Evolutionary conservation across 768 basidiomycete species (phyloP).

Genomic region (Leucosporidium scottii): DNA sequence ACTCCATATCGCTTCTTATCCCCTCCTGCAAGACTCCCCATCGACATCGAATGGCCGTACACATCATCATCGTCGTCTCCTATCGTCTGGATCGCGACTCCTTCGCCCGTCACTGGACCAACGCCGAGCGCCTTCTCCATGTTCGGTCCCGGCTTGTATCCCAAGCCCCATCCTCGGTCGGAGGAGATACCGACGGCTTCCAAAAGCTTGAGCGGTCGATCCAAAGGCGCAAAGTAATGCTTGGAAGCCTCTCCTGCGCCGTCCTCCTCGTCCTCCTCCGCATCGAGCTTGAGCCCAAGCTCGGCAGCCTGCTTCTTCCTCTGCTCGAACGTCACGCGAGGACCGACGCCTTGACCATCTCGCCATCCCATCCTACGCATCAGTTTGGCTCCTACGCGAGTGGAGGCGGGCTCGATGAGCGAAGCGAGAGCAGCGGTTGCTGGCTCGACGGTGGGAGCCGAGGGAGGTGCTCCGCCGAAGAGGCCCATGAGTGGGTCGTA

Average conservation of each 20-base stretch:
- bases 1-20: background rate
- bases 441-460: background rate
- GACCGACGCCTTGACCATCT: conserved; percentile 85
- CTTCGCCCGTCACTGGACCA: background rate
- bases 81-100: conserved; percentile 2
- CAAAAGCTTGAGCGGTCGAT: conserved; percentile 59
- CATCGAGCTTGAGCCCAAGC: conserved; percentile 37
- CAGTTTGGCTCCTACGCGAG: conserved; percentile 75
- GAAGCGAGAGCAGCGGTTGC: conserved; percentile 53
- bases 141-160: conserved; percentile 58
- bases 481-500: conserved; percentile 30
- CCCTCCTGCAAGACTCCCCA: background rate
- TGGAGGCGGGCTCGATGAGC: conserved; percentile 64
- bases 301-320: conserved; percentile 51
- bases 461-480: conserved; percentile 5
- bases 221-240: conserved; percentile 77
- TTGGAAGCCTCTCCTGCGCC: conserved; percentile 70
- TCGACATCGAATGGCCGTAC: conserved; percentile 6
- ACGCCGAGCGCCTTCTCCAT: conserved; percentile 9
- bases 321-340: conserved; percentile 69
- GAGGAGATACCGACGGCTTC: conserved; percentile 50
- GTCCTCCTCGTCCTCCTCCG: conserved; percentile 47
- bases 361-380: conserved; percentile 96
- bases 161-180: conserved; percentile 72
- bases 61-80: conserved; percentile 49